Conservation (phyloP, 2,329 filamentous ascomycete genomes). For the Pseudocercospora cruenta region DNA sequence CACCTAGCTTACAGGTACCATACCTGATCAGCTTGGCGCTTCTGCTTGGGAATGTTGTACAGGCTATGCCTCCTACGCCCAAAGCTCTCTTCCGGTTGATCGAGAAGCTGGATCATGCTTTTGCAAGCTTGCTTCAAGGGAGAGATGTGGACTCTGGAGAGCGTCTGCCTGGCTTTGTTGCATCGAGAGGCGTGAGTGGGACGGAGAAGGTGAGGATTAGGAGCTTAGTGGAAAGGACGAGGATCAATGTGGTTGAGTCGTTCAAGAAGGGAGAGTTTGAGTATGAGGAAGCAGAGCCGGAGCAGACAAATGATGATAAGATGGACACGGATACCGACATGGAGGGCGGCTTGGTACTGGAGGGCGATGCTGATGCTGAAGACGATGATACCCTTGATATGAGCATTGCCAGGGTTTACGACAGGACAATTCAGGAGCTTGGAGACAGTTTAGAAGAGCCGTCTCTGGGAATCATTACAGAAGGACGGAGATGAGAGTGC, state of each 20-base stretch:
- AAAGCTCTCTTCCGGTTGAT: conserved; percentile 71
- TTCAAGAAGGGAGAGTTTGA: conserved; percentile 59
- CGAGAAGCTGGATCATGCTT: conserved; percentile 80
- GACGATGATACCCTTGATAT: conserved; percentile 59
- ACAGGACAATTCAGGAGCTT: conserved; percentile 74
- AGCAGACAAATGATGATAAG: conserved; percentile 40
- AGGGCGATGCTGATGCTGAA: conserved; percentile 35
- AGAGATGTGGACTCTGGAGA: conserved; percentile 68
- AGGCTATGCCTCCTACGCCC: conserved; percentile 70
- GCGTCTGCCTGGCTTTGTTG: conserved; percentile 70
- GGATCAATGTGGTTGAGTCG: conserved; percentile 70
- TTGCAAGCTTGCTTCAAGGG: conserved; percentile 73
- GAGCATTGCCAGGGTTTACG: conserved; percentile 76
- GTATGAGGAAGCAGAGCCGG: conserved; percentile 43
- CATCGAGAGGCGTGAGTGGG: conserved; percentile 66
- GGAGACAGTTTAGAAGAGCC: conserved; percentile 65
- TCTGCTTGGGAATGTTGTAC: conserved; percentile 71
- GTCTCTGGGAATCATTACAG: conserved; percentile 53
- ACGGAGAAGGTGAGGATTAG: conserved; percentile 89
- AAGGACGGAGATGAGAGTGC: conserved; percentile 34
- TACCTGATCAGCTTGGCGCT: conserved; percentile 79
- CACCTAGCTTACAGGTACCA: conserved; percentile 80
- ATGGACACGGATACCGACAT: conserved; percentile 51
- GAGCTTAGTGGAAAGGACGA: conserved; percentile 76
- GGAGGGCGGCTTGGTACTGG: conserved; percentile 41